Evolutionary conservation across 2,329 filamentous ascomycete species (phyloP), one percentile per base, ranked within the genome.

Genomic region (Cucurbitaria berberidis): DNA sequence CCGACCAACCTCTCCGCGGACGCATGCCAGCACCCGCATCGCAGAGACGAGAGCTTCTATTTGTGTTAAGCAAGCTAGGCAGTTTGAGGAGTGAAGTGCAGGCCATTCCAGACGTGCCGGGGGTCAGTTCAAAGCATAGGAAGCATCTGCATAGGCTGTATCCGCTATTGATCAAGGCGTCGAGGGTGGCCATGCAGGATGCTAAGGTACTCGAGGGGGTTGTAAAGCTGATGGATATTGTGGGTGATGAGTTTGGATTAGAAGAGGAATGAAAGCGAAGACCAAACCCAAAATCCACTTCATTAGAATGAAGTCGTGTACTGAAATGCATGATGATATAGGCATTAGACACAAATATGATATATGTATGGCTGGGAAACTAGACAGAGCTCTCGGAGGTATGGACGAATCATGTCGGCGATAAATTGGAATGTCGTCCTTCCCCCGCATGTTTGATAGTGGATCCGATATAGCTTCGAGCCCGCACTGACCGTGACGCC

Each of bases 1-100:
- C 92, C 3, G 95, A 99, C 73, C 93, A 97, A 69, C 93, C 93
- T 0, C 80, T 99, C 18, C 63, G 95, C 13, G 93, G 95, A 0
- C 84, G 87, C 44, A 95, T 96, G 86, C 95, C 95, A 4, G 90
- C 95, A 71, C 93, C 93, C 0, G 80, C 91, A 5, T 88, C 86
- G 8, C 90, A 96, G 68, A 84, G 90, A 38, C 87, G 84, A 57
- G 95, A 96, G 70, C 77, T 99, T 10, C 71, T 89, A 4, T 89
- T 90, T 66, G 81, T 93, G 21, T 78, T 98, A 16, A 76, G 79
- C 43, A 80, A 84, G 40, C 78, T 96, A 29, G 84, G 89, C 1
- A 80, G 81, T 16, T 77, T 98, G 53, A 80, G 82, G 48, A 89
- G 88, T 48, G 88, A 92, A 60, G 84, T 86, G 0, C 82, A 83